phyloP scores from a whole-genome alignment of 2,329 filamentous ascomycete species.

The Fulvia fulva region DNA sequence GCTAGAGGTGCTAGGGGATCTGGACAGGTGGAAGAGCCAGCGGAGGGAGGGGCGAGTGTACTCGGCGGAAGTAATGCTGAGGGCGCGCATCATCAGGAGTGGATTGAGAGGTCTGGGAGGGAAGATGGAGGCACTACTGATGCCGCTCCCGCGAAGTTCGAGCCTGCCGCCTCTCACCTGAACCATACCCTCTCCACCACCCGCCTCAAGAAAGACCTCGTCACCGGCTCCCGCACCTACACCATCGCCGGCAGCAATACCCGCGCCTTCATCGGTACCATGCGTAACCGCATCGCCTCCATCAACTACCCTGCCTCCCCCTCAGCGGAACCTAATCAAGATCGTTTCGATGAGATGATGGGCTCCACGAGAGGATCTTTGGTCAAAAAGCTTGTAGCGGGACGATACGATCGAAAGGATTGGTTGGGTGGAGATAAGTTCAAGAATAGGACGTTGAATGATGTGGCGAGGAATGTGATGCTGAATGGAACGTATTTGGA shows the following conservation, averaged over 20 bases:
- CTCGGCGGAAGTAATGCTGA: conserved; percentile 6
- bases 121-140: background rate
- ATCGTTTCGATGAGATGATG: background rate
- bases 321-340: background rate
- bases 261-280: conserved; percentile 18
- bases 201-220: background rate
- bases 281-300: conserved; percentile 24
- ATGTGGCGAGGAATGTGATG: conserved; percentile 20
- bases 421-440: background rate
- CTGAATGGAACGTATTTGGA: conserved; percentile 26
- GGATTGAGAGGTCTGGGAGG: background rate
- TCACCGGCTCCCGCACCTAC: conserved; percentile 11
- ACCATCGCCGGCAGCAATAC: conserved; percentile 21
- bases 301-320: conserved; percentile 16
- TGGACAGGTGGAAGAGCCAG: conserved; percentile 9
- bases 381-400: conserved; percentile 20
- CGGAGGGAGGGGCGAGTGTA: conserved; percentile 13
- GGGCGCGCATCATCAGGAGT: conserved; percentile 3
- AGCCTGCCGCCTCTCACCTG: background rate
- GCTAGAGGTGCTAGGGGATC: background rate
- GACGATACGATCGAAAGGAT: conserved; percentile 11
- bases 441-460: conserved; percentile 20
- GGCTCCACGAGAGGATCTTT: conserved; percentile 1
- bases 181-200: background rate
- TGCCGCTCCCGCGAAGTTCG: background rate